phyloP scores from a whole-genome alignment of 2,329 filamentous ascomycete species.

The Colletotrichum spaethianum region DNA sequence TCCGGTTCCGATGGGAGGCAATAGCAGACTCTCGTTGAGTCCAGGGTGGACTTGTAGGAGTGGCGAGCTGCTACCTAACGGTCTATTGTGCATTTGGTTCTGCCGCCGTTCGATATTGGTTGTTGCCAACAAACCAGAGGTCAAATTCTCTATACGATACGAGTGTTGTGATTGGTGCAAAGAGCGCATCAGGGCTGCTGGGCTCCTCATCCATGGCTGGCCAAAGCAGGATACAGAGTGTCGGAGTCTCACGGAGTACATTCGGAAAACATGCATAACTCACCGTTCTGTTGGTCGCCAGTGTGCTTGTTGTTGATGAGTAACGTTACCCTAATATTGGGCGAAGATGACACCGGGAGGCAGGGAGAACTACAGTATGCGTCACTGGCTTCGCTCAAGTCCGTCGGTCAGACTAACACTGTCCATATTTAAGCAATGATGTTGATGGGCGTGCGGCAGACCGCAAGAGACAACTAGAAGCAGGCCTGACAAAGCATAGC shows the following conservation, averaged over 20 bases:
- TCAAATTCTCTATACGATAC: neutral
- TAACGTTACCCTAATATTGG: conserved; percentile 18
- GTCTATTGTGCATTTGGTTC: neutral
- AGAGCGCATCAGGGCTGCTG: neutral
- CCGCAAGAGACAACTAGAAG: neutral
- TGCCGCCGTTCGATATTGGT: neutral
- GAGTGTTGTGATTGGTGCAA: neutral
- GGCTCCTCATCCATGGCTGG: neutral
- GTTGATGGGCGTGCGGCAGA: neutral
- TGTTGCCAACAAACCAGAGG: neutral
- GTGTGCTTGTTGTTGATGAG: neutral
- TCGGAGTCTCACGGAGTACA: neutral
- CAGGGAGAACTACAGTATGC: neutral
- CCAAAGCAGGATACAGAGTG: neutral
- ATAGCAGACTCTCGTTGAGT: neutral
- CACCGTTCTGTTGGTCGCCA: neutral
- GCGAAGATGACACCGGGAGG: neutral
- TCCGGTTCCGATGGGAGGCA: neutral
- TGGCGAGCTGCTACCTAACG: neutral
- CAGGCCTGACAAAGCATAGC: conserved; percentile 4
- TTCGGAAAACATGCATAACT: neutral
- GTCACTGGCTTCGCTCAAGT: conserved; percentile 23
- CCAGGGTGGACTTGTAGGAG: neutral
- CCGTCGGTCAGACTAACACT: conserved; percentile 22
- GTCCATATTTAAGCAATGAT: neutral